Percentiles rank a stretch among this genome's conserved stretches.
phyloP scores from a whole-genome alignment of 116 monocot genomes.

The Posidonia oceanica region DNA sequence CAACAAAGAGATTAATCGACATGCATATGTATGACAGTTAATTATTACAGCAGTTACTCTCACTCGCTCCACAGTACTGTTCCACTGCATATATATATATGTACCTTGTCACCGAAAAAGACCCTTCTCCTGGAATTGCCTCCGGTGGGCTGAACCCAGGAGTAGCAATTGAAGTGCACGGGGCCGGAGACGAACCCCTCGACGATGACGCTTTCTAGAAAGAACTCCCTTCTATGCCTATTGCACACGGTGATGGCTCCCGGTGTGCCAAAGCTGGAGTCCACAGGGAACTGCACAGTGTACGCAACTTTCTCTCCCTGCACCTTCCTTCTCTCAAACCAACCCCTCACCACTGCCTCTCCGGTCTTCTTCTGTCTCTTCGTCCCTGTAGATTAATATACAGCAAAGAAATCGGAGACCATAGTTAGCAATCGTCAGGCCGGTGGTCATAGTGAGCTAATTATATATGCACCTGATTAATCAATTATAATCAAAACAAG shows the following conservation, averaged over 20 bases:
- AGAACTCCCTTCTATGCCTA: slow-evolving; percentile 76
- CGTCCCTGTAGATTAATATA: slow-evolving; percentile 23
- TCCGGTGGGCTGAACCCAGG: slow-evolving; percentile 76
- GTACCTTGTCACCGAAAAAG: slow-evolving; percentile 81
- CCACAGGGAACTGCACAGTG: slow-evolving; percentile 63
- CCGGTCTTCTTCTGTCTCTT: slow-evolving; percentile 43
- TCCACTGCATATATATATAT: no score
- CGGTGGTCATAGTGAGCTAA: no score
- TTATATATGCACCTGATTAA: no score
- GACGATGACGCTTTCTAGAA: slow-evolving; percentile 66
- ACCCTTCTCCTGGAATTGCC: slow-evolving; percentile 37
- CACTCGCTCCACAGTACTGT: no score
- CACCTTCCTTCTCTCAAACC: slow-evolving; percentile 57
- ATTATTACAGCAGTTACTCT: no score
- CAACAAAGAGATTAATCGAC: neutral
- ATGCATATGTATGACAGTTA: no score
- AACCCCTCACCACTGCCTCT: slow-evolving; percentile 45
- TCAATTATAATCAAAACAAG: neutral
- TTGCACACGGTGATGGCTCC: slow-evolving; percentile 69
- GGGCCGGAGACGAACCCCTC: slow-evolving; percentile 62
- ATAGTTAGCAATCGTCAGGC: no score
- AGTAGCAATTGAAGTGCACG: slow-evolving; percentile 70
- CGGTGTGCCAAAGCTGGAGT: slow-evolving; percentile 57
- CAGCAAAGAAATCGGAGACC: neutral
- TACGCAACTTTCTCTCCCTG: slow-evolving; percentile 52